Percentiles rank a stretch among this genome's conserved stretches.
Conservation (phyloP, 441 rosid species). For the Mallotus japonicus region DNA sequence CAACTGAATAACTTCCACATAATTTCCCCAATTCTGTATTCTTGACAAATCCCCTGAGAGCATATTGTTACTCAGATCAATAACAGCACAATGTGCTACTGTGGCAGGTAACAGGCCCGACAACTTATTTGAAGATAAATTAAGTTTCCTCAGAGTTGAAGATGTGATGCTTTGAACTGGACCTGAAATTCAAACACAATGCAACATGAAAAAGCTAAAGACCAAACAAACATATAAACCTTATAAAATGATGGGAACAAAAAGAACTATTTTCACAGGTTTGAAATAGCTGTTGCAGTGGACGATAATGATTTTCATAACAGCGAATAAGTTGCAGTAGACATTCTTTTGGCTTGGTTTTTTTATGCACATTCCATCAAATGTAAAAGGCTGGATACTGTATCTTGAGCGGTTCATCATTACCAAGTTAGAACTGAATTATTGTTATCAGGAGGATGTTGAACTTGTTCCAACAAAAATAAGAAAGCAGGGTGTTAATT, state of each 20-base stretch:
- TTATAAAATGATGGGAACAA: no score
- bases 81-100: conserved; percentile 39
- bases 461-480: no score
- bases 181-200: conserved; percentile 41
- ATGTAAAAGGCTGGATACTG: background rate
- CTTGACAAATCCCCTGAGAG: conserved; percentile 61
- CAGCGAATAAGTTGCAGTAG: background rate
- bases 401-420: background rate
- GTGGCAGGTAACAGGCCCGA: conserved; percentile 64
- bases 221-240: no score
- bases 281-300: background rate
- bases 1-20: conserved; percentile 63
- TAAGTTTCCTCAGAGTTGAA: conserved; percentile 56
- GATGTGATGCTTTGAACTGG: conserved; percentile 60
- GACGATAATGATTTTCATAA: no score
- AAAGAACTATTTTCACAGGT: background rate
- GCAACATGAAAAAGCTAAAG: no score
- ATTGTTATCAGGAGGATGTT: background rate
- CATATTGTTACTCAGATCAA: conserved; percentile 72
- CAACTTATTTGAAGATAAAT: conserved; percentile 66
- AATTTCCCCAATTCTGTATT: conserved; percentile 66
- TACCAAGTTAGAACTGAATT: background rate
- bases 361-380: background rate
- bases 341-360: background rate
- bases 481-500: background rate